phyloP scores from a whole-genome alignment of 345 rosid species.

The Odontarrhena argentea region DNA sequence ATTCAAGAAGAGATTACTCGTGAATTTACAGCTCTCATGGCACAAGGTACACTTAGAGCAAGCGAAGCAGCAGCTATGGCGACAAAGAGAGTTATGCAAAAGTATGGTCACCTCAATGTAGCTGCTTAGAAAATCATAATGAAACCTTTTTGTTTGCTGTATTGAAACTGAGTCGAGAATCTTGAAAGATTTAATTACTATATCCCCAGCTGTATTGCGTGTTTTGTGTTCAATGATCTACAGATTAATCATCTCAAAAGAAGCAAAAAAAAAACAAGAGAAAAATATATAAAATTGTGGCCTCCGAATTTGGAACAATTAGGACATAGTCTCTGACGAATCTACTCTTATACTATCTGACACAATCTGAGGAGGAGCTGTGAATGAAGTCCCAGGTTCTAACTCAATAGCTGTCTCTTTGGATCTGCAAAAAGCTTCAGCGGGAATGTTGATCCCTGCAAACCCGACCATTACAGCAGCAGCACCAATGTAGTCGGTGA shows the following conservation, averaged over 20 bases:
- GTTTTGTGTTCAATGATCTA: conserved; percentile 16
- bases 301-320: not conserved
- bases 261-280: not conserved
- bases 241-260: conserved; percentile 6
- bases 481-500: conserved; percentile 80
- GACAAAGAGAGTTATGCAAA: conserved; percentile 84
- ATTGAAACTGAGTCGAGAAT: conserved; percentile 16
- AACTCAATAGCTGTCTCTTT: conserved; percentile 48
- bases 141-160: not conserved
- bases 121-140: conserved; percentile 34
- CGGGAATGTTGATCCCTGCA: conserved; percentile 83
- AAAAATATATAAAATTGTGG: not conserved
- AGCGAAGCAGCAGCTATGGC: conserved; percentile 95
- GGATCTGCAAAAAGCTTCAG: conserved; percentile 50
- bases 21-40: conserved; percentile 84
- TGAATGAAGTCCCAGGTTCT: conserved; percentile 38
- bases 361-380: conserved; percentile 35
- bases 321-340: not conserved
- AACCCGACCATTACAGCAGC: conserved; percentile 86
- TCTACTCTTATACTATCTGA: conserved; percentile 13
- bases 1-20: conserved; percentile 83
- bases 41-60: conserved; percentile 74
- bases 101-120: conserved; percentile 61
- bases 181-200: conserved; percentile 19
- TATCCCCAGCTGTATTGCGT: not conserved